Evolutionary conservation across 148 eudicot genomes (phyloP).

Genomic region (Rhododendron griersonianum): DNA sequence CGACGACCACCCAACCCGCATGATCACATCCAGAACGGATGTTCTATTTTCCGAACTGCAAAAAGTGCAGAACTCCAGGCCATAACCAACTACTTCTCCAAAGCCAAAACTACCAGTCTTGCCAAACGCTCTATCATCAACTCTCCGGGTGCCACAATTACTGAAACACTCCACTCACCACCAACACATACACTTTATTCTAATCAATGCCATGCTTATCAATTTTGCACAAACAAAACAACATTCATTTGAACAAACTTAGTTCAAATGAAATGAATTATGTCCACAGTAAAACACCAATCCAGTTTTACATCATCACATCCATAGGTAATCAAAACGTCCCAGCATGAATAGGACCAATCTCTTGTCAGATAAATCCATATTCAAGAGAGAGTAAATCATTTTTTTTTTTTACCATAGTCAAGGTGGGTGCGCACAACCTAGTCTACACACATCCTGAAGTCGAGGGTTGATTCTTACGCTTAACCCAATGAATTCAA

Average conservation of each 20-base stretch:
- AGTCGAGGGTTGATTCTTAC: background rate
- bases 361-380: background rate
- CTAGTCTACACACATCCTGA: background rate
- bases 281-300: background rate
- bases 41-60: background rate
- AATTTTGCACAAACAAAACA: background rate
- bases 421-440: background rate
- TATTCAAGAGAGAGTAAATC: background rate
- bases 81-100: background rate
- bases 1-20: background rate
- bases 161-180: background rate
- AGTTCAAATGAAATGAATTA: no score
- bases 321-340: background rate
- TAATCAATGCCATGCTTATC: background rate
- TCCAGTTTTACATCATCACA: background rate
- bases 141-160: background rate
- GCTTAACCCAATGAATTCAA: background rate
- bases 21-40: background rate
- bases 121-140: background rate
- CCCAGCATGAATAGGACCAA: background rate
- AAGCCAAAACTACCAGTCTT: background rate
- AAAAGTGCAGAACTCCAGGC: background rate
- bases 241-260: background rate
- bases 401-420: background rate
- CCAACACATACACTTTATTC: background rate